These are phyloP conservation scores for Rosa rugosa DNA, from an alignment of 306 rosid species.

Conservation along the genomic window DNA sequence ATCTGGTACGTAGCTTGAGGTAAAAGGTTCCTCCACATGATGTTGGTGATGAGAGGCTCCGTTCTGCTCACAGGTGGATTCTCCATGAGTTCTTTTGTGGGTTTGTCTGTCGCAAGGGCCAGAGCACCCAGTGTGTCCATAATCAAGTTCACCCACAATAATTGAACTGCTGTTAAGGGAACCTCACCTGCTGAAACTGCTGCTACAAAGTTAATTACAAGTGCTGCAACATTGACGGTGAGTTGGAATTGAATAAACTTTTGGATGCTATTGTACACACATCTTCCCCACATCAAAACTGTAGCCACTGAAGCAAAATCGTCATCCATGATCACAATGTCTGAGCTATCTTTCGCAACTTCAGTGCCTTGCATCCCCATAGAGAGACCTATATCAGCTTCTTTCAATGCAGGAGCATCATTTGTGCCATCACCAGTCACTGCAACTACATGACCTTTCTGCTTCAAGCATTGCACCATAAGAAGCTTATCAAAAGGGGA, in stretches of 20 bases:
- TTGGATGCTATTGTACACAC: conserved; percentile 38
- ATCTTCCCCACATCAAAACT: conserved; percentile 43
- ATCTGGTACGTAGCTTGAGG: conserved; percentile 37
- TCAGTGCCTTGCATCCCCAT: conserved; percentile 43
- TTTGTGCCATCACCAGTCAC: conserved; percentile 36
- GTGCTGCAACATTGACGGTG: conserved; percentile 34
- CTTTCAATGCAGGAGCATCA: conserved; percentile 37
- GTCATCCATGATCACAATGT: conserved; percentile 38
- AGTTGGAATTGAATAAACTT: conserved; percentile 49
- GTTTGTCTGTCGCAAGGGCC: conserved; percentile 41
- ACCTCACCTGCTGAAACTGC: conserved; percentile 32
- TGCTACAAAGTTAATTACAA: conserved; percentile 37
- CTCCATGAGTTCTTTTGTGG: conserved; percentile 32
- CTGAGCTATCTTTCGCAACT: conserved; percentile 36
- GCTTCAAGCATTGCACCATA: conserved; percentile 39
- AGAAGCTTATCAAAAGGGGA: conserved; percentile 35
- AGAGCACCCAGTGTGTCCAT: conserved; percentile 41
- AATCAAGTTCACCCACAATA: conserved; percentile 45
- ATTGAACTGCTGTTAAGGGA: conserved; percentile 34
- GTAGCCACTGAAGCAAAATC: conserved; percentile 34
- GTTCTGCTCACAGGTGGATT: conserved; percentile 36
- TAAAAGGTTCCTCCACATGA: conserved; percentile 45
- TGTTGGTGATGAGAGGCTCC: conserved; percentile 36
- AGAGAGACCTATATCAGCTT: conserved; percentile 39
- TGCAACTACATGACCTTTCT: conserved; percentile 44